phyloP scores from a whole-genome alignment of 2,329 filamentous ascomycete genomes.

The Sclerotinia trifoliorum region DNA sequence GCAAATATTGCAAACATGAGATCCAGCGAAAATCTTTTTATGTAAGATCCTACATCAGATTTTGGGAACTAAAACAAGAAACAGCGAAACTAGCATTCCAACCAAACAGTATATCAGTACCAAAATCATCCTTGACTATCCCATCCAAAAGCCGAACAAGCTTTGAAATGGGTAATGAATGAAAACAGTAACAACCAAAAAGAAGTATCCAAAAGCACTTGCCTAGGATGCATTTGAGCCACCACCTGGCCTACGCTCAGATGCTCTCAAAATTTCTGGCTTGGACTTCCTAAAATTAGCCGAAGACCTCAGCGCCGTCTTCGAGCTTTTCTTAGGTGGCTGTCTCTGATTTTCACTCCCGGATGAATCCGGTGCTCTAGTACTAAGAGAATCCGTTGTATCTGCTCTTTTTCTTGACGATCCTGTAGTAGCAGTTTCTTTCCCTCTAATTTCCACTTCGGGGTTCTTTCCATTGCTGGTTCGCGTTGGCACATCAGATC shows the following conservation, averaged over 20 bases:
- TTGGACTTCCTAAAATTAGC: not conserved
- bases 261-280: not conserved
- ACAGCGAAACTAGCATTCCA: not conserved
- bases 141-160: not conserved
- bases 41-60: not conserved
- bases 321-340: not conserved
- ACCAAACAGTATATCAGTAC: not conserved
- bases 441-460: not conserved
- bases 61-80: not conserved
- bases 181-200: not conserved
- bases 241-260: not conserved
- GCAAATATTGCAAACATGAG: not conserved
- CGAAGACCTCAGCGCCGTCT: not conserved
- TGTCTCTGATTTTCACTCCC: not conserved
- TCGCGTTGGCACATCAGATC: not conserved
- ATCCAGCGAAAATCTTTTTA: not conserved
- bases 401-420: not conserved
- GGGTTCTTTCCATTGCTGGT: not conserved
- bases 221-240: not conserved
- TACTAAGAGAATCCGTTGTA: not conserved
- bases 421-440: too few relatives aligned
- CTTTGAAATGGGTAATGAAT: fast-evolving
- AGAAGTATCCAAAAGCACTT: not conserved
- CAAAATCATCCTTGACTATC: not conserved
- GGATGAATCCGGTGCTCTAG: not conserved